Percentiles rank a stretch among this genome's conserved stretches.
These are phyloP conservation scores for Zoysia japonica DNA, from an alignment of 176 grass and related monocot species.

Conservation along the genomic window DNA sequence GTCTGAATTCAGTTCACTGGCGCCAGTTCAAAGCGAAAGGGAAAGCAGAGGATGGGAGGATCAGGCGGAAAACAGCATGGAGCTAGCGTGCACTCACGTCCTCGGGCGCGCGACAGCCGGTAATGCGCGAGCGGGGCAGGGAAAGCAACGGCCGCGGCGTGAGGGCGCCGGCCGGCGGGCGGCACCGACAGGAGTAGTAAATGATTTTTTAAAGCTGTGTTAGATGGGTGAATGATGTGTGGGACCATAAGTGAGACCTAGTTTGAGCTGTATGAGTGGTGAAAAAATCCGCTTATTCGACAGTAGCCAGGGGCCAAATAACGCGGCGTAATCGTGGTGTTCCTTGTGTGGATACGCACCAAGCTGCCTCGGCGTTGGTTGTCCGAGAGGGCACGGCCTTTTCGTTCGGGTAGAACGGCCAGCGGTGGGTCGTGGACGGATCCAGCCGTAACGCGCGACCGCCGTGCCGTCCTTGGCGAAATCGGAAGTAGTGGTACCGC, in stretches of 20 bases:
- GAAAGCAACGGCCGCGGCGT: conserved; percentile 38
- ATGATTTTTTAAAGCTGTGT: too few relatives aligned
- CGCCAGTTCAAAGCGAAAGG: neutral
- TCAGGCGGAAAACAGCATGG: neutral
- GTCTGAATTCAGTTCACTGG: conserved; percentile 40
- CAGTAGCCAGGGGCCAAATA: neutral
- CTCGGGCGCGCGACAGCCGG: neutral
- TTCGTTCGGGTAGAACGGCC: too few relatives aligned
- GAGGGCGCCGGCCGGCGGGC: neutral
- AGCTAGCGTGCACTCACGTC: conserved; percentile 12
- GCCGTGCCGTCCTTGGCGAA: conserved; percentile 25
- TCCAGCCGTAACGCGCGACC: neutral
- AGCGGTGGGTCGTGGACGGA: neutral
- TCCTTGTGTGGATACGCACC: neutral
- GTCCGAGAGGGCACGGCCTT: conserved; percentile 14
- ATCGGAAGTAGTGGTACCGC: neutral
- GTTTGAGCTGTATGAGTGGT: too few relatives aligned
- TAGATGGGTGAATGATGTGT: too few relatives aligned
- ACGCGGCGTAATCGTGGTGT: neutral
- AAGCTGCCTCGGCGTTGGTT: neutral
- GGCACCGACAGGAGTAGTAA: neutral
- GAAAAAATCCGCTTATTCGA: too few relatives aligned
- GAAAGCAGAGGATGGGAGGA: neutral
- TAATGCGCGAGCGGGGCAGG: conserved; percentile 23
- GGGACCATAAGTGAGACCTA: too few relatives aligned